Evolutionary conservation across 495 filamentous ascomycete genomes (phyloP), one percentile per base, ranked within the genome.

Genomic region (Penicillium riverlandense): DNA sequence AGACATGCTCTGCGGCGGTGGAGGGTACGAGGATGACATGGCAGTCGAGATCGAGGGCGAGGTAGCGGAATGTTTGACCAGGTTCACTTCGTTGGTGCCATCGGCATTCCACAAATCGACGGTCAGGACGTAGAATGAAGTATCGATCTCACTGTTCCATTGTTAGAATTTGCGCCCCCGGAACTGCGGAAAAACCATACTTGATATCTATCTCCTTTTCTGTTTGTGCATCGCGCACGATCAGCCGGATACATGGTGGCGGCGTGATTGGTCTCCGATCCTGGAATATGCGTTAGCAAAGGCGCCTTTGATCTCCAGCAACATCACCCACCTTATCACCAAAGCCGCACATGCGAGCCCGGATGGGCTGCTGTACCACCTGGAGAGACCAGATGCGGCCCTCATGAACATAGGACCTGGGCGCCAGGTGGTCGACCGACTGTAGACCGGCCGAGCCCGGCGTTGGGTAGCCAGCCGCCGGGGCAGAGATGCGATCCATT

Each of bases 281-380:
- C 88, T 96, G 50, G 14, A 52, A 35, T 12, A 54, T 44, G 35
- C 36, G 50, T 52, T 14, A 42, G 45, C 44, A 35, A 38, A 31
- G 47, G 5, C 2, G 28, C 13, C 28, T 32, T 29, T 12, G 14
- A 10, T 15, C 28, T 8, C 11, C 31, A 16, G 40, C 34, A 46
- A 40, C 6, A 41, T 41, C 22, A 55, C 72, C 31, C 61, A 95
- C 90, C 78, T 98, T 98, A 65, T 98, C 92, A 43, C 92, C 92
- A 72, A 96, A 98, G 2, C 92, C 92, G 72, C 92, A 98, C 92
- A 98, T 98, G 39, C 92, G 86, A 50, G 92, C 92, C 42, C 92
- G 84, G 49, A 88, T 75, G 39, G 92, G 92, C 59, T 98, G 92
- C 66, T 98, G 92, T 42, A 87, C 84, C 43, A 96, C 86, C 49